Percentiles rank a stretch among this genome's conserved stretches.
These are phyloP conservation scores for Torulaspora gathmanii DNA, from an alignment of 805 yeast genomes.

Conservation along the genomic window DNA sequence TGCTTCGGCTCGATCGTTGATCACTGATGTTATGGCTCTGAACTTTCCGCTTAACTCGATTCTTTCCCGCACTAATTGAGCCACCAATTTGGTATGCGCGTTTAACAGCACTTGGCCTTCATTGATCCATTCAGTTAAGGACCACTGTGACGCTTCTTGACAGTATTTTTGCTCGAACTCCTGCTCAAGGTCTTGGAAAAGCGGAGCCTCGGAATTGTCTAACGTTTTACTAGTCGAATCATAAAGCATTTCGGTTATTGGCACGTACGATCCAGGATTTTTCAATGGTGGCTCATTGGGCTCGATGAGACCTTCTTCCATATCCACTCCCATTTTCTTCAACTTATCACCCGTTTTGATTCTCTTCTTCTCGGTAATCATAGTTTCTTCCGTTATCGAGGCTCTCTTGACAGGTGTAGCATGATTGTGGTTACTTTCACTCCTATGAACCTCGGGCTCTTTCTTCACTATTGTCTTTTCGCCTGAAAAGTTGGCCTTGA, in stretches of 20 bases:
- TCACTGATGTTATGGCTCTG: conserved; percentile 36
- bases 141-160: conserved; percentile 23
- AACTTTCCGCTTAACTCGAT: conserved; percentile 40
- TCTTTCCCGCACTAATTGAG: conserved; percentile 38
- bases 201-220: neutral
- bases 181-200: conserved; percentile 18
- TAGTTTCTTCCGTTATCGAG: neutral
- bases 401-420: conserved; percentile 3
- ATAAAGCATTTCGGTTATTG: conserved; percentile 7
- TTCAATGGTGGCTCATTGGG: neutral
- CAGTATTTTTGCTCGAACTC: conserved; percentile 25
- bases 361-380: conserved; percentile 6
- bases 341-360: conserved; percentile 7
- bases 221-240: conserved; percentile 5
- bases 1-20: conserved; percentile 37
- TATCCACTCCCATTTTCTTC: conserved; percentile 3
- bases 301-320: neutral
- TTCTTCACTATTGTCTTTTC: conserved; percentile 4
- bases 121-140: conserved; percentile 38
- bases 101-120: conserved; percentile 35
- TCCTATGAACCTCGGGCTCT: conserved; percentile 1
- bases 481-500: neutral
- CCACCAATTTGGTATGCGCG: conserved; percentile 36
- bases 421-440: neutral
- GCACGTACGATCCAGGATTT: conserved; percentile 12